These are phyloP conservation scores for Grosmannia penicillata DNA, from an alignment of 2,329 filamentous ascomycete species.

Conservation along the genomic window DNA sequence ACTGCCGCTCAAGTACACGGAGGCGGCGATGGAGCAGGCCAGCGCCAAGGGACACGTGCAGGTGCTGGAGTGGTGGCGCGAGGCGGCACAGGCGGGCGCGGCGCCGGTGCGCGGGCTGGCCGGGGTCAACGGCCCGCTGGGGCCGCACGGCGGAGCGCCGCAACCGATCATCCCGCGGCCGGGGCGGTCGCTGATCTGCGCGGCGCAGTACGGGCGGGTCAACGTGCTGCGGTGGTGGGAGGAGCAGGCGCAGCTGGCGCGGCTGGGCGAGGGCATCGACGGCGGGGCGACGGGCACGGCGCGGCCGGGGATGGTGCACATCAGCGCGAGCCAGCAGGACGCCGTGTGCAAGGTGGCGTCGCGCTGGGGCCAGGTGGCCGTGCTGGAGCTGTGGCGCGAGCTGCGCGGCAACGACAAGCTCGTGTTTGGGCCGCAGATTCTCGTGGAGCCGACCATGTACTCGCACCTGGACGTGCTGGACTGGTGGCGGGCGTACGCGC, in stretches of 20 bases:
- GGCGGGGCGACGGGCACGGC: too few relatives aligned
- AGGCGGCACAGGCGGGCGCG: constrained; percentile 24
- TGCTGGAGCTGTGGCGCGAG: constrained; percentile 70
- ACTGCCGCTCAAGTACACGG: constrained; percentile 70
- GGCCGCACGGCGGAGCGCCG: too few relatives aligned
- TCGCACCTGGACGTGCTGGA: constrained; percentile 74
- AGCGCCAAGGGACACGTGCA: constrained; percentile 71
- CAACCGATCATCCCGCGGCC: constrained; percentile 53
- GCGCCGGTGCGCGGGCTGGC: too few relatives aligned
- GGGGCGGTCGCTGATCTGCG: constrained; percentile 70
- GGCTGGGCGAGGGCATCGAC: constrained; percentile 16
- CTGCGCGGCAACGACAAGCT: constrained; percentile 46
- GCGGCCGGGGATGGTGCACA: neutral
- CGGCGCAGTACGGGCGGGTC: constrained; percentile 67
- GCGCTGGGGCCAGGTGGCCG: constrained; percentile 68
- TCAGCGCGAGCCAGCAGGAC: constrained; percentile 67
- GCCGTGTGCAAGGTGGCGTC: constrained; percentile 73
- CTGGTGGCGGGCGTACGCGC: constrained; percentile 71
- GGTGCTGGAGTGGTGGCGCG: constrained; percentile 89
- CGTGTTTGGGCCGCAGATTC: constrained; percentile 22
- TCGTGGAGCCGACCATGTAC: constrained; percentile 77
- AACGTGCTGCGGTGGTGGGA: constrained; percentile 82
- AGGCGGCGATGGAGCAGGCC: constrained; percentile 75
- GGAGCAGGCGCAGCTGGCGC: constrained; percentile 58
- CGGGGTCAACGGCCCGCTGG: too few relatives aligned